Conservation (phyloP, 148 eudicot genomes). For the Mesembryanthemum crystallinum region DNA sequence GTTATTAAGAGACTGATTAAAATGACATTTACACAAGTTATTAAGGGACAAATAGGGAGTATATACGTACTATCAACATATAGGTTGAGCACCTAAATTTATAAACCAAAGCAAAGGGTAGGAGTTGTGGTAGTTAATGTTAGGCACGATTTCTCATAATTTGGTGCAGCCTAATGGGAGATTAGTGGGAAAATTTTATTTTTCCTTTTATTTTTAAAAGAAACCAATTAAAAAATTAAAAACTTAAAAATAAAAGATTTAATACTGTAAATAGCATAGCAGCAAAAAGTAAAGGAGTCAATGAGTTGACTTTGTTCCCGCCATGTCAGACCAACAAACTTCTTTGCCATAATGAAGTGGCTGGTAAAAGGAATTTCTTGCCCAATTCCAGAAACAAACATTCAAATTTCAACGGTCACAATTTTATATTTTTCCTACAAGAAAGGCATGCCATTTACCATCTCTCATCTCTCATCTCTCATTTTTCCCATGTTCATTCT, state of each 20-base stretch:
- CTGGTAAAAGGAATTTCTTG: not conserved
- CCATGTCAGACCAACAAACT: slow-evolving; percentile 25
- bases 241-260: not conserved
- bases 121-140: slow-evolving; percentile 8
- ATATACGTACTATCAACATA: no score
- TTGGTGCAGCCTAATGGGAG: not conserved
- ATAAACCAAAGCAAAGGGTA: not conserved
- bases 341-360: not conserved
- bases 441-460: slow-evolving; percentile 33
- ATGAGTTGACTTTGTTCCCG: slow-evolving; percentile 16
- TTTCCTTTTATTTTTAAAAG: no score
- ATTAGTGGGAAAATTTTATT: not conserved
- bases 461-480: slow-evolving; percentile 12
- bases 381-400: not conserved
- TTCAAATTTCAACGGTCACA: slow-evolving; percentile 32
- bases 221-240: no score
- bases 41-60: no score
- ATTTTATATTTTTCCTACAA: slow-evolving; percentile 26
- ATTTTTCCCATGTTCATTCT: not conserved
- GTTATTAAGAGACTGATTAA: no score
- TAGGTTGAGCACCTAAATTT: no score
- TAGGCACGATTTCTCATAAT: not conserved
- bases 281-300: not conserved
- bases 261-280: not conserved
- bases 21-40: no score